Base-by-base conservation (phyloP, 1,284 basidiomycete genomes). In the Boletus albobrunnescens region DNA sequence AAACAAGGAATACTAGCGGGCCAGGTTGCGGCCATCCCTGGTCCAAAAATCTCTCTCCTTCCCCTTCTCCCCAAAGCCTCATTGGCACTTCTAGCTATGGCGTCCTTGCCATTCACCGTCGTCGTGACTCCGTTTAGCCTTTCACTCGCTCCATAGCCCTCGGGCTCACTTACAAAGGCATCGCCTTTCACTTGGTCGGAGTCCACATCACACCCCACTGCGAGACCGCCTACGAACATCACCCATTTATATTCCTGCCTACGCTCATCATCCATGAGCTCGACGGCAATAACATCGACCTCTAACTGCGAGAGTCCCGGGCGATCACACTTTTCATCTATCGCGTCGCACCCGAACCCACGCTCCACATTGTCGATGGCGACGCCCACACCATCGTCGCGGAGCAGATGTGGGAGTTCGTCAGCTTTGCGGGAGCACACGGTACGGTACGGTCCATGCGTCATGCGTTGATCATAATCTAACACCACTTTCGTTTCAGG, bases 331-430 rank as follows among this genome's bases (percentile, higher is more conserved):
- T 49, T 1, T 65, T 65, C 41, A 47, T 65, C 20, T 64, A 65
- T 19, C 62, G 57, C 37, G 35, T 68, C 17, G 47, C 49, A 4
- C 63, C 63, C 19, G 50, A 63, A 39, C 63, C 63, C 3, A 48
- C 50, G 11, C 55, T 68, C 20, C 41, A 24, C 36, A 50, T 65
- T 24, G 40, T 14, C 0, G 40, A 60, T 1, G 61, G 61, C 0
- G 53, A 61, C 0, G 63, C 47, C 5, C 53, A 52, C 12, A 33
- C 55, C 13, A 1, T 33, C 32, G 17, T 67, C 44, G 30, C 41
- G 0, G 63, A 65, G 43, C 63, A 65, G 33, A 48, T 68, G 63
- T 65, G 66, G 65, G 63, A 65, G 23, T 66, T 65, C 19, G 66
- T 59, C 36, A 61, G 55, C 12, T 53, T 66, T 7, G 56, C 47